phyloP scores from a whole-genome alignment of 2,329 filamentous ascomycete species.

The Penicillium aurantiogriseum region DNA sequence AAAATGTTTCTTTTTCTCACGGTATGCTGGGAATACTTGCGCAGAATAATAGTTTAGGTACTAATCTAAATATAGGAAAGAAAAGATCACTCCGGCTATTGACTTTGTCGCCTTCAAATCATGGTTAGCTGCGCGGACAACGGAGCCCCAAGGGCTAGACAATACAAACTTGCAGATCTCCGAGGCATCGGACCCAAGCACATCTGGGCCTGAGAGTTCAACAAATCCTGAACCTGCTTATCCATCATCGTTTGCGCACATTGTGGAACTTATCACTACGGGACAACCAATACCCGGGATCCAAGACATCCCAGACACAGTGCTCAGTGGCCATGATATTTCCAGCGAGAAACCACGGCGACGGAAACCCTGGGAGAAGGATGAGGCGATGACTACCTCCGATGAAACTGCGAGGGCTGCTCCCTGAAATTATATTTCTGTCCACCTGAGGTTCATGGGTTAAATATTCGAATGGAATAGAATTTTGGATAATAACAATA shows the following conservation, averaged over 20 bases:
- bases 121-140: conserved; percentile 51
- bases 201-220: conserved; percentile 6
- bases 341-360: conserved; percentile 53
- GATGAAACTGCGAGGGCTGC: conserved; percentile 6
- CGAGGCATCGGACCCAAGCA: conserved; percentile 7
- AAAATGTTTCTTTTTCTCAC: conserved; percentile 50
- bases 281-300: conserved; percentile 85
- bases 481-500: conserved; percentile 17
- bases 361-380: conserved; percentile 78
- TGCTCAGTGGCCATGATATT: conserved; percentile 68
- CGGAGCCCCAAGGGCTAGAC: not conserved
- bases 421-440: not conserved
- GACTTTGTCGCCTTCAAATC: conserved; percentile 67
- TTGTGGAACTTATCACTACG: conserved; percentile 78
- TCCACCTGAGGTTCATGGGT: not conserved
- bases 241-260: conserved; percentile 78
- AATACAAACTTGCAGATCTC: not conserved
- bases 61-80: conserved; percentile 32
- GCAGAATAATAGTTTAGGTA: not conserved
- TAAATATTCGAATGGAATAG: conserved; percentile 2
- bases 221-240: conserved; percentile 57
- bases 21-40: conserved; percentile 29
- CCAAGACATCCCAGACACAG: conserved; percentile 76
- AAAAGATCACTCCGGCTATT: conserved; percentile 47
- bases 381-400: conserved; percentile 28